A percentile compares a stretch with the other conserved stretches of the same genome.
Evolutionary conservation across 208 protist species (phyloP).

Genomic region (Porcisia hertigi): DNA sequence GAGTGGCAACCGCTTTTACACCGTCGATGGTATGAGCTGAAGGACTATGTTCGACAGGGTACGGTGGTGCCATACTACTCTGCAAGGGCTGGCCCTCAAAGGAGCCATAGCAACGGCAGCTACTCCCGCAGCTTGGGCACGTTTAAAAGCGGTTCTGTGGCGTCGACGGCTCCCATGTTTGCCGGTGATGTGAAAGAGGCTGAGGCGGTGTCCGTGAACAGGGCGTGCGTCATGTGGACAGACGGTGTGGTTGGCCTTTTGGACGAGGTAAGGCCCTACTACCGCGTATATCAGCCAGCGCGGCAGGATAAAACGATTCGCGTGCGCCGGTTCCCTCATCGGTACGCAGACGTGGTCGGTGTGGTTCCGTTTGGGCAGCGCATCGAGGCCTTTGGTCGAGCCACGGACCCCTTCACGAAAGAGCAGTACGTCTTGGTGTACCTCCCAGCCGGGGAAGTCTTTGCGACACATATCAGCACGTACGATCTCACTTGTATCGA

Average conservation of each 20-base stretch:
- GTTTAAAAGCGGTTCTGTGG: background rate
- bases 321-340: constrained; percentile 69
- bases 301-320: constrained; percentile 44
- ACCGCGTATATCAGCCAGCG: constrained; percentile 51
- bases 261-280: constrained; percentile 54
- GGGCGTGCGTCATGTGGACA: constrained; percentile 53
- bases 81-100: background rate
- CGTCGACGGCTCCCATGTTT: background rate
- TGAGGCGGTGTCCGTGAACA: constrained; percentile 49
- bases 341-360: constrained; percentile 71
- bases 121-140: background rate
- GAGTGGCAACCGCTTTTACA: constrained; percentile 60
- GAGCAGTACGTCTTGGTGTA: constrained; percentile 73
- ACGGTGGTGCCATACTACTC: constrained; percentile 29
- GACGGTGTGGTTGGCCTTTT: constrained; percentile 51
- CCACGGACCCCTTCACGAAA: constrained; percentile 50
- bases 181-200: constrained; percentile 68
- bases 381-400: constrained; percentile 62
- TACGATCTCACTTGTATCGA: constrained; percentile 45
- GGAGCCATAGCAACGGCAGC: no score
- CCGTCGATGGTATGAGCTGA: constrained; percentile 73
- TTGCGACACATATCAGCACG: constrained; percentile 22
- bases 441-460: constrained; percentile 36
- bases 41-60: constrained; percentile 47
- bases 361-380: constrained; percentile 50